phyloP scores from a whole-genome alignment of 2,329 filamentous ascomycete species.

The Paecilomyces sp. region DNA sequence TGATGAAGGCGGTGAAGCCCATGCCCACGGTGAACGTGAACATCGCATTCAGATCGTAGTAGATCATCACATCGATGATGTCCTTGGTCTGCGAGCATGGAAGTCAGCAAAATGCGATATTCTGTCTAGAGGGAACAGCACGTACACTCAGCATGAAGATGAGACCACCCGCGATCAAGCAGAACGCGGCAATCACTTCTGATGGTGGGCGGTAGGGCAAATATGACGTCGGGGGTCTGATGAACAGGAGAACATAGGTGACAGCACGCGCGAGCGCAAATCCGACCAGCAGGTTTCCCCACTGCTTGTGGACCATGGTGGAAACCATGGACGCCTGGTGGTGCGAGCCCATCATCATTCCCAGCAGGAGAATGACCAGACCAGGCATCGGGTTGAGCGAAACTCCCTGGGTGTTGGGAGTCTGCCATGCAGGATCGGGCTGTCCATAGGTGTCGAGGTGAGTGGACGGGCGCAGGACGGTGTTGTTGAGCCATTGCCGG shows the following conservation, averaged over 20 bases:
- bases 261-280: constrained; percentile 70
- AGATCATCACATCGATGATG: constrained; percentile 68
- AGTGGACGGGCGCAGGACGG: constrained; percentile 35
- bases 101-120: constrained; percentile 12
- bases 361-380: constrained; percentile 76
- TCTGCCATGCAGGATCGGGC: constrained; percentile 45
- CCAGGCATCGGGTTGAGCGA: constrained; percentile 85
- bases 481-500: constrained; percentile 49
- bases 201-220: constrained; percentile 80
- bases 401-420: constrained; percentile 62
- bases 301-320: constrained; percentile 88
- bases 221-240: constrained; percentile 72
- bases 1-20: constrained; percentile 72
- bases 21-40: constrained; percentile 85
- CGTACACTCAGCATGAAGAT: constrained; percentile 88
- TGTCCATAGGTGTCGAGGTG: constrained; percentile 25
- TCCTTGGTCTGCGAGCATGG: constrained; percentile 56
- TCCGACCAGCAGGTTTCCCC: constrained; percentile 77
- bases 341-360: constrained; percentile 93
- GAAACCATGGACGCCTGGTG: constrained; percentile 77
- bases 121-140: constrained; percentile 14
- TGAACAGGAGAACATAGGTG: constrained; percentile 73
- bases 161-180: constrained; percentile 76
- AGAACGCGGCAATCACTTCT: constrained; percentile 81
- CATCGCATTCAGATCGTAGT: constrained; percentile 77